Conservation (phyloP, 768 basidiomycete genomes). For the Udeniomyces megalosporus region DNA sequence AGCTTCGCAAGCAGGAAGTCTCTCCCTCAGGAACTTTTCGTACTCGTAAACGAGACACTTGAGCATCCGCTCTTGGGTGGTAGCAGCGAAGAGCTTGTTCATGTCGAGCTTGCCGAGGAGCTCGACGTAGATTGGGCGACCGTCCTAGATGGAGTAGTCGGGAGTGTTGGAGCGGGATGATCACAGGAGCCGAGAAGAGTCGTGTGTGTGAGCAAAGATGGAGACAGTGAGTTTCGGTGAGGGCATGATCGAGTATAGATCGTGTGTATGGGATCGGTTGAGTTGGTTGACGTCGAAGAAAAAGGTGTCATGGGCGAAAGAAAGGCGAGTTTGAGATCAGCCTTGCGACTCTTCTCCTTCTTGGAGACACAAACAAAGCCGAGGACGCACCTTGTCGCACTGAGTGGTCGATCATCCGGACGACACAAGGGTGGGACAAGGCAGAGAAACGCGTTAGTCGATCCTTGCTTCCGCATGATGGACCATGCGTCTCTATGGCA, state of each 20-base stretch:
- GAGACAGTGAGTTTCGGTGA: neutral
- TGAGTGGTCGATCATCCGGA: constrained; percentile 21
- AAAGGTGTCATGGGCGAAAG: no score
- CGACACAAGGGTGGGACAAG: neutral
- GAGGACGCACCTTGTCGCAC: constrained; percentile 74
- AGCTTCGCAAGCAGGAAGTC: constrained; percentile 57
- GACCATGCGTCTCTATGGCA: no score
- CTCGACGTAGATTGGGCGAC: constrained; percentile 89
- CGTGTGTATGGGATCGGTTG: neutral
- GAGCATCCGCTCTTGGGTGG: constrained; percentile 73
- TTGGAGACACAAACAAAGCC: no score
- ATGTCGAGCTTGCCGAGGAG: constrained; percentile 80
- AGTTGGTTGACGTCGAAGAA: no score
- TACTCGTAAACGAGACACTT: constrained; percentile 82
- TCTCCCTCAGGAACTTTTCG: constrained; percentile 66
- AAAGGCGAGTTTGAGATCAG: no score
- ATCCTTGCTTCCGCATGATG: no score
- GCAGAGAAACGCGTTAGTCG: neutral
- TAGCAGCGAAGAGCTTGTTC: constrained; percentile 58
- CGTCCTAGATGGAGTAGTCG: constrained; percentile 44
- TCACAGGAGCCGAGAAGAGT: no score
- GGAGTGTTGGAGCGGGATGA: neutral
- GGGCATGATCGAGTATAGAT: neutral
- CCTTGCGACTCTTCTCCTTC: no score
- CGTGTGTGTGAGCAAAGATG: no score